Evolutionary conservation across 2,329 filamentous ascomycete genomes (phyloP), one percentile per base, ranked within the genome.

Genomic region (Penicillium sp.): DNA sequence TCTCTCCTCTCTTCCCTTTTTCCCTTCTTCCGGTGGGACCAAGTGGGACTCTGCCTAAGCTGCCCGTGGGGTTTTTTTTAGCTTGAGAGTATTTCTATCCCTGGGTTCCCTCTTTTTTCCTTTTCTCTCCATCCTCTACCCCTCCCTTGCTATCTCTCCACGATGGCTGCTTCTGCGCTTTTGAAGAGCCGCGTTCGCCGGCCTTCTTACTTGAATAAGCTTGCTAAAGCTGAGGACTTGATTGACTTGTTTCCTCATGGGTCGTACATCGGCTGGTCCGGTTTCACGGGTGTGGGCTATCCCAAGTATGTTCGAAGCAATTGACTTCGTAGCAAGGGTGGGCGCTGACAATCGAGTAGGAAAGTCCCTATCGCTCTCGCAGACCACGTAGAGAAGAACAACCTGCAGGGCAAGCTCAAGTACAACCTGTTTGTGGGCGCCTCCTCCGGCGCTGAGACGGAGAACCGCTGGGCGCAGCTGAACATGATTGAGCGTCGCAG

Each of bases 351-450:
- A 34, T 8, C 12, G 12, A 16, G 24, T 51, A 92, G 88, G 74
- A 94, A 89, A 75, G 85, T 94, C 47, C 91, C 91, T 15, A 87
- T 86, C 4, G 90, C 88, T 60, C 79, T 96, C 55, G 90, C 90
- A 61, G 89, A 95, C 71, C 87, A 95, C 70, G 90, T 95, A 61
- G 90, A 95, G 76, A 84, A 89, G 76, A 95, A 95, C 74, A 83
- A 81, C 57, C 80, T 95, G 15, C 85, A 95, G 73, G 90, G 90
- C 51, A 79, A 95, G 79, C 78, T 95, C 62, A 89, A 89, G 66
- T 95, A 95, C 79, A 87, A 85, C 52, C 82, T 95, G 16, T 95
- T 95, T 62, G 90, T 95, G 9, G 91, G 90, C 48, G 90, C 90
- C n/a, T 93, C 88, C 5, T 91, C 89, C 15, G 90, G 90, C 34